These are phyloP conservation scores for Lachancea waltii DNA, from an alignment of 805 yeast species.

Conservation along the genomic window DNA sequence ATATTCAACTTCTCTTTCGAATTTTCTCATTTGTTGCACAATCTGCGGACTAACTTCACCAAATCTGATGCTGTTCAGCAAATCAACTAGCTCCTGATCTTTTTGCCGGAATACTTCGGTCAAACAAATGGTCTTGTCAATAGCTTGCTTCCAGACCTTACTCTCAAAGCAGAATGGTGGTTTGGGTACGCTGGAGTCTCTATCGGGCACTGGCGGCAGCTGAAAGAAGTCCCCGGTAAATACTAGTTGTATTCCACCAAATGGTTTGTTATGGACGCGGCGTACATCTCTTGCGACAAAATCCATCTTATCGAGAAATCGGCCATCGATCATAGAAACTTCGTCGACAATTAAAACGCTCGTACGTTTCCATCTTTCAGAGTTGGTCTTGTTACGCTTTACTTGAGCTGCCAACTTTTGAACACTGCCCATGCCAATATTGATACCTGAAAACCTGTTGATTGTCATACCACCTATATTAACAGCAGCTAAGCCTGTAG, in stretches of 20 bases:
- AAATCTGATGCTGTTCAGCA: constrained; percentile 73
- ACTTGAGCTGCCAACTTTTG: constrained; percentile 43
- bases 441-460: constrained; percentile 81
- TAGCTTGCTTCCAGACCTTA: constrained; percentile 55
- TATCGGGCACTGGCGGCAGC: constrained; percentile 76
- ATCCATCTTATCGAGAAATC: constrained; percentile 67
- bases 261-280: constrained; percentile 45
- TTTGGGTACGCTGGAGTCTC: constrained; percentile 27
- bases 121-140: constrained; percentile 61
- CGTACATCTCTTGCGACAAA: constrained; percentile 55
- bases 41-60: constrained; percentile 49
- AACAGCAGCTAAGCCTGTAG: constrained; percentile 94
- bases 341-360: constrained; percentile 83
- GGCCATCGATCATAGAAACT: constrained; percentile 88
- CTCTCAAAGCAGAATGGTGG: constrained; percentile 70
- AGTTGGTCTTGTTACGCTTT: constrained; percentile 37
- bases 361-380: constrained; percentile 57
- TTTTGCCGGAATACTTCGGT: constrained; percentile 77
- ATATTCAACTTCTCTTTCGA: constrained; percentile 13
- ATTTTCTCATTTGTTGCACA: constrained; percentile 13
- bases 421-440: constrained; percentile 56
- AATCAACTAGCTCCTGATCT: constrained; percentile 66
- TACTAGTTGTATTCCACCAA: constrained; percentile 90
- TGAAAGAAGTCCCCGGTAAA: constrained; percentile 96
- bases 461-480: constrained; percentile 88